Evolutionary conservation across 495 filamentous ascomycete species (phyloP), one percentile per base, ranked within the genome.

Genomic region (Neurospora sp.): DNA sequence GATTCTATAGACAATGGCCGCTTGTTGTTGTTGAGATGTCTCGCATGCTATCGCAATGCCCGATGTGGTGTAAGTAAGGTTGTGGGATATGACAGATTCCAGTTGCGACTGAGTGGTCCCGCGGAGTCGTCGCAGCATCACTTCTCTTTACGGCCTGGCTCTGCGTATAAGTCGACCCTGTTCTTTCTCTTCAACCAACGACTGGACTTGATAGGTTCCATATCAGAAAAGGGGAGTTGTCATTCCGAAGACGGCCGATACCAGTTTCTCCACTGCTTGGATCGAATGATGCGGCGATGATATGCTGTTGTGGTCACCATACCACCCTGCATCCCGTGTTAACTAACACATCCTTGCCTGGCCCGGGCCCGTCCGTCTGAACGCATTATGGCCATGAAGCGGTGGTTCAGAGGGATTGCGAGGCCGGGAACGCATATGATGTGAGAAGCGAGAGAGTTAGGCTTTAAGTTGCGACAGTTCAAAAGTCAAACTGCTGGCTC

Each of bases 271-370:
- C 72, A 72, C 76, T 41, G 69, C 44, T 39, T 70, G 69, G 73
- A 71, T 71, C 70, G 74, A 73, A 73, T 78, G 75, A 78, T 78
- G 75, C 74, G 70, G 39, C 69, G 62, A 72, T 77, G 75, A 73
- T 66, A 70, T 73, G 77, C 74, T 40, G 40, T 69, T 77, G 75
- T 70, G 70, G 75, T 77, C 76, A 77, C 72, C 69, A 40, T 39
- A 18, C 66, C 66, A 48, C 72, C 8, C 31, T 35, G 54, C 27
- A 62, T 62, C 27, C 23, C 54, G 27, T 31, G 23, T 16, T 62
- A 31, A 31, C 54, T 35, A 62, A 35, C 54, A 62, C 54, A 62
- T 35, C 54, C 54, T 62, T 62, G 54, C 54, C 23, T 14, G 54
- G 54, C 23, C 23, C 11, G 54, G 23, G 54, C 54, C 54, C 54